phyloP scores from a whole-genome alignment of 306 rosid species.

The Casuarina glauca region DNA sequence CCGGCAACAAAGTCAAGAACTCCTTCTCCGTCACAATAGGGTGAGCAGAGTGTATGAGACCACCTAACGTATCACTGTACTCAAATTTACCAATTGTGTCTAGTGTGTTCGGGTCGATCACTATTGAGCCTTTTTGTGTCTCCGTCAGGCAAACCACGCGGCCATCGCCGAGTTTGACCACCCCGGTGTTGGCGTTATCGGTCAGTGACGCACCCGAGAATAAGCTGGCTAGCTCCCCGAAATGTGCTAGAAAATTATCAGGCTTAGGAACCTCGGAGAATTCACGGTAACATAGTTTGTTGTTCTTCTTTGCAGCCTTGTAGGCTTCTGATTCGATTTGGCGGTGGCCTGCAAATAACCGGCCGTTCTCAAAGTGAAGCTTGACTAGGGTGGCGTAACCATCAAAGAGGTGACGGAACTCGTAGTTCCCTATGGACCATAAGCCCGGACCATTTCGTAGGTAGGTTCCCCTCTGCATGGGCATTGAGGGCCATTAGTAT shows the following conservation, averaged over 20 bases:
- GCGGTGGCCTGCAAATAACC: slow-evolving; percentile 57
- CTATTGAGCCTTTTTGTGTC: slow-evolving; percentile 86
- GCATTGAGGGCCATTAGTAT: background rate
- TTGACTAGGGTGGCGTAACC: slow-evolving; percentile 86
- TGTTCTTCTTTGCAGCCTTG: slow-evolving; percentile 66
- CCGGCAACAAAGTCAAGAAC: slow-evolving; percentile 75
- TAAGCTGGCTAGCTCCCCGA: slow-evolving; percentile 67
- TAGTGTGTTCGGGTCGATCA: slow-evolving; percentile 64
- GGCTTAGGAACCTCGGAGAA: slow-evolving; percentile 36
- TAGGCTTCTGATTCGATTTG: slow-evolving; percentile 84
- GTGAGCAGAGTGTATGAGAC: slow-evolving; percentile 86
- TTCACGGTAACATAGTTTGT: slow-evolving; percentile 78
- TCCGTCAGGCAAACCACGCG: slow-evolving; percentile 90
- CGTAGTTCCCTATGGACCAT: slow-evolving; percentile 82
- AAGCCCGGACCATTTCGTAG: slow-evolving; percentile 92
- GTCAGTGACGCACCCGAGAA: slow-evolving; percentile 83
- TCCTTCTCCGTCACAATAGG: slow-evolving; percentile 79
- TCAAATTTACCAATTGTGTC: slow-evolving; percentile 72
- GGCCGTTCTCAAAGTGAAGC: slow-evolving; percentile 40
- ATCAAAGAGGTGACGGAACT: slow-evolving; percentile 90
- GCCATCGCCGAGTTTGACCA: slow-evolving; percentile 74
- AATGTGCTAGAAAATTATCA: slow-evolving; percentile 56
- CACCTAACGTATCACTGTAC: slow-evolving; percentile 75
- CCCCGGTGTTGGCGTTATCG: slow-evolving; percentile 89
- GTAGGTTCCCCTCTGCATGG: slow-evolving; percentile 92